Conservation (phyloP, 2,329 filamentous ascomycete genomes). For the Scorias spongiosa region DNA sequence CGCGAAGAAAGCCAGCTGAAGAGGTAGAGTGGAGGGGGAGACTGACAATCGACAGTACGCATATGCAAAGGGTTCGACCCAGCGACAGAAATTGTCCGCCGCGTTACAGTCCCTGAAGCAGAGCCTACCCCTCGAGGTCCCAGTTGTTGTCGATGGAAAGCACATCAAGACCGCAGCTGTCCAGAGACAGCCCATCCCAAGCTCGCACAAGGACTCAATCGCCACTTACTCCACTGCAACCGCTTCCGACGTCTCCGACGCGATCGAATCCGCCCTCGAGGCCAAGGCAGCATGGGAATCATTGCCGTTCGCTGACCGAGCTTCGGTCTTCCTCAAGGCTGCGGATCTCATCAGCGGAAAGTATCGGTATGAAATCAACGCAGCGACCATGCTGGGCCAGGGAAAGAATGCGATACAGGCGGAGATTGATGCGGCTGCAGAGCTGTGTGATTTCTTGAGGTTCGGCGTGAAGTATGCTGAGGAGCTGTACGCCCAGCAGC, state of each 20-base stretch:
- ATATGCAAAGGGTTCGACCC: conserved; percentile 69
- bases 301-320: conserved; percentile 77
- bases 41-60: conserved; percentile 48
- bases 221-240: conserved; percentile 78
- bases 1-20: background rate
- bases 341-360: conserved; percentile 81
- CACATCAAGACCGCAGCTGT: conserved; percentile 42
- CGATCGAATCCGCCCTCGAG: conserved; percentile 72
- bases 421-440: conserved; percentile 92
- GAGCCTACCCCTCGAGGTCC: conserved; percentile 59
- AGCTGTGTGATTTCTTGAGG: conserved; percentile 74
- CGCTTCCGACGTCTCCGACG: conserved; percentile 55
- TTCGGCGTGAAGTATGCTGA: conserved; percentile 92
- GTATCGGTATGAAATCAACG: conserved; percentile 95
- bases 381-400: conserved; percentile 87
- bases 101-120: conserved; percentile 57
- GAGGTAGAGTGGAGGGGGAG: background rate
- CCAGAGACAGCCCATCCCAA: conserved; percentile 65
- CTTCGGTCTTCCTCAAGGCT: conserved; percentile 88
- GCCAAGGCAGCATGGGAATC: conserved; percentile 77
- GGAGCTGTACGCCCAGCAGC: conserved; percentile 78
- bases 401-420: conserved; percentile 98
- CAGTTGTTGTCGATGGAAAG: conserved; percentile 69
- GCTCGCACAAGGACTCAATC: conserved; percentile 59
- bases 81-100: conserved; percentile 59